phyloP scores from a whole-genome alignment of 2,329 filamentous ascomycete species.

The Arachnomyces sp. region DNA sequence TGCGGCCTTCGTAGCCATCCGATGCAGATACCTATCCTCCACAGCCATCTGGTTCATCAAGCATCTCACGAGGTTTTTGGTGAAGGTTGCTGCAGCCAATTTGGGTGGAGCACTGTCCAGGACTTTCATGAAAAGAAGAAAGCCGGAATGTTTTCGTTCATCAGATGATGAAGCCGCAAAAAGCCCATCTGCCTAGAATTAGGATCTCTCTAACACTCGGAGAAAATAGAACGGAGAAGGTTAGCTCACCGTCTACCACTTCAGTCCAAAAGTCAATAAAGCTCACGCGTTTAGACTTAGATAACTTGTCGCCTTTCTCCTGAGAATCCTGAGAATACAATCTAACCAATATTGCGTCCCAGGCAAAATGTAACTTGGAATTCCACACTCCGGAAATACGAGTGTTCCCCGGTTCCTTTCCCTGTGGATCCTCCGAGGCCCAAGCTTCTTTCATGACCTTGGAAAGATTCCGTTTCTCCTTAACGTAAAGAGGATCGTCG shows the following conservation, averaged over 20 bases:
- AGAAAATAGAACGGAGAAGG: conserved; percentile 12
- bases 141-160: conserved; percentile 85
- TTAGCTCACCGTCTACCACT: conserved; percentile 68
- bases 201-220: conserved; percentile 13
- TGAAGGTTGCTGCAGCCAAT: conserved; percentile 60
- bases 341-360: conserved; percentile 64
- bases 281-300: conserved; percentile 30
- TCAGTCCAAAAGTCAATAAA: conserved; percentile 80
- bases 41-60: conserved; percentile 76
- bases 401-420: conserved; percentile 21
- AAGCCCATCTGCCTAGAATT: conserved; percentile 56
- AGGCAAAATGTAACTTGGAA: conserved; percentile 77
- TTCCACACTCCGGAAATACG: conserved; percentile 63
- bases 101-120: conserved; percentile 47
- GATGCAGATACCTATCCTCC: conserved; percentile 70
- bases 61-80: conserved; percentile 72
- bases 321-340: conserved; percentile 24
- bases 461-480: conserved; percentile 61
- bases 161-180: conserved; percentile 77
- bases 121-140: conserved; percentile 76
- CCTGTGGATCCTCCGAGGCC: conserved; percentile 20
- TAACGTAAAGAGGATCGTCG: conserved; percentile 62
- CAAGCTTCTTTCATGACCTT: conserved; percentile 68
- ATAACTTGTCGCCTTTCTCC: conserved; percentile 21
- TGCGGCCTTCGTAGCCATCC: conserved; percentile 68